Evolutionary conservation across 805 yeast species (phyloP), one percentile per base, ranked within the genome.

Genomic region (Teunomyces aglyptinius): DNA sequence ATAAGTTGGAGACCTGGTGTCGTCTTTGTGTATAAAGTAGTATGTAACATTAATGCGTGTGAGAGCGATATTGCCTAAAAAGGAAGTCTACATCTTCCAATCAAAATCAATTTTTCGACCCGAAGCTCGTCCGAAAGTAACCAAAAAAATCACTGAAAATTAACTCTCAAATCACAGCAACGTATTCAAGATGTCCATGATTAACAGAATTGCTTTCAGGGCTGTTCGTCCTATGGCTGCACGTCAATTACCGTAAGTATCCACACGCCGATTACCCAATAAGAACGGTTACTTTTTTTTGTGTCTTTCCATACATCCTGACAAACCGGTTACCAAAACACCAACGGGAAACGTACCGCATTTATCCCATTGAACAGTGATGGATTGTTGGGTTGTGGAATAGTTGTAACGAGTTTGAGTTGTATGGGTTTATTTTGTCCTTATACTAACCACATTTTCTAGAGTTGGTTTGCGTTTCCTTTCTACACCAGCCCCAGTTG

Each of bases 391-490:
- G 26, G 26, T 1, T 24, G n/a, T 19, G 20, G 20, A 19, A 19
- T 5, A 5, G 5, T 19, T 19, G 7, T 24, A 24, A 24, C 7
- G 26, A 24, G 26, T 6, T 19, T 1, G 26, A 24, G 26, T 24
- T 24, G 26, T 24, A 24, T 24, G 26, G 26, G 24, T 4, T 20
- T 20, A 2, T 24, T 24, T 24, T 24, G 26, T 2, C 26, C 11
- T 10, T 8, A 8, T 69, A 70, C 74, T 68, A 67, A 67, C 72
- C 41, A 6, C 26, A 36, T 20, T 10, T 42, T 54, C 16, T 57
- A 75, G 78, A 65, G 68, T 79, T 62, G 87, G 86, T 54, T 65
- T 81, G 56, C 86, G 92, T 77, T 75, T 68, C 64, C 67, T 82
- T 67, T 81, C 89, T 40, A 75, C 83, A 42, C 87, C 85, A 58